Evolutionary conservation across 495 filamentous ascomycete species (phyloP), one percentile per base, ranked within the genome.

Genomic region (Hapsidospora chrysogenum): DNA sequence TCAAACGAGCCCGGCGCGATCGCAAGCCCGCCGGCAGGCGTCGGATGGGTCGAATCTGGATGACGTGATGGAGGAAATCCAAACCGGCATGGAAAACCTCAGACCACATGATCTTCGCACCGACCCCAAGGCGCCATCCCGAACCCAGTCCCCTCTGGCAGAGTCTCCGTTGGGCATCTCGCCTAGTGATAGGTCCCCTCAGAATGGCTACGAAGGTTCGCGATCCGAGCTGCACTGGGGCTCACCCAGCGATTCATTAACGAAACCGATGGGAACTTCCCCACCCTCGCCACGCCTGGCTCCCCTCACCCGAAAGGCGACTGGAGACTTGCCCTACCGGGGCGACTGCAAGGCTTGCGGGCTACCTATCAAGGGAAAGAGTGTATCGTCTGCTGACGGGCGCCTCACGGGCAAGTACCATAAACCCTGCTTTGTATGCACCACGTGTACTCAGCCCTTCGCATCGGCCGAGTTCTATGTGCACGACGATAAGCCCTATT

Each of bases 381-480:
- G 86, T 0, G 74, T 97, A 31, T 89, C 85, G 18, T 89, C 82
- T 10, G 85, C 86, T 1, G 89, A 95, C 42, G 92, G 92, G 15
- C 79, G 87, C 29, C 66, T 97, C 3, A 92, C 86, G 2, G 89
- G 89, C 1, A 75, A 85, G 23, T 97, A 94, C 47, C 89, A 97
- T 54, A 85, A 86, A 44, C 66, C 75, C 10, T 97, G 89, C 48
- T 96, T 97, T 51, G 81, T 87, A 3, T 97, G 89, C 62, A 72
- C 71, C 3, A 83, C 80, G 5, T 97, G 89, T 60, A 57, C 58
- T 9, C 68, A 71, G 17, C 80, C 86, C 2, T 97, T 97, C 47
- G 63, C 74, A 30, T 87, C 86, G 0, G 68, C 82, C 2, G 86
- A 89, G 35, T 97, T 97, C 47, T 97, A 97, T 55, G 85, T 97